Base-by-base conservation (phyloP, 768 basidiomycete genomes). In the Termitomyces sp. region DNA sequence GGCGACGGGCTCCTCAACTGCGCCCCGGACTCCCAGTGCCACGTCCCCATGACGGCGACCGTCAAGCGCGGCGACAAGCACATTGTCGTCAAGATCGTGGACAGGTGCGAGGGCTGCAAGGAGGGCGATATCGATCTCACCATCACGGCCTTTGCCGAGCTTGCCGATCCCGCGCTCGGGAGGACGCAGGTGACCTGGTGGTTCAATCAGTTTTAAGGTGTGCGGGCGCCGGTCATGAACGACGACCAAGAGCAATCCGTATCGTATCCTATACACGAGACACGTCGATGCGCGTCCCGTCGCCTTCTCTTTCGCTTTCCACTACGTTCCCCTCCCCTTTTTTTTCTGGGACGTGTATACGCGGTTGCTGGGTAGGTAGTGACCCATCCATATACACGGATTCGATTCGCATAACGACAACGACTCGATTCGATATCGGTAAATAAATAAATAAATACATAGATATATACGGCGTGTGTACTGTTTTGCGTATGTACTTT, bases 91-190 rank as follows among this genome's bases (percentile, higher is more conserved):
- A 62, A 61, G 0, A 69, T 84, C 57, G 68, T 69, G 6, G 84
- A 86, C 64, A 72, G 82, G 19, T 86, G 85, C 62, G 66, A 52
- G 1, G 81, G 61, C 6, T 86, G 85, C 55, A 38, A 35, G 0
- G 3, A 47, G 9, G 68, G 53, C 43, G 69, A 70, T 57, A 70
- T 70, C 40, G 69, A 70, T 50, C 47, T 70, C 49, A 70, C 69
- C 0, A 67, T 67, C 3, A 57, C 60, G 9, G 69, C 68, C 14
- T 70, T 70, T 41, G 50, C 41, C 19, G 67, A 66, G 15, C 61
- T 70, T 12, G 69, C 67, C 17, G 67, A 70, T 60, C 30, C 44
- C 21, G 31, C 35, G 21, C 55, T 67, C 11, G 69, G 69, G 11
- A 63, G 69, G 60, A 61, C 57, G 42, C 49, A 50, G 49, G 64